phyloP scores from a whole-genome alignment of 2,329 filamentous ascomycete species.

The Neodidymelliopsis sp. region DNA sequence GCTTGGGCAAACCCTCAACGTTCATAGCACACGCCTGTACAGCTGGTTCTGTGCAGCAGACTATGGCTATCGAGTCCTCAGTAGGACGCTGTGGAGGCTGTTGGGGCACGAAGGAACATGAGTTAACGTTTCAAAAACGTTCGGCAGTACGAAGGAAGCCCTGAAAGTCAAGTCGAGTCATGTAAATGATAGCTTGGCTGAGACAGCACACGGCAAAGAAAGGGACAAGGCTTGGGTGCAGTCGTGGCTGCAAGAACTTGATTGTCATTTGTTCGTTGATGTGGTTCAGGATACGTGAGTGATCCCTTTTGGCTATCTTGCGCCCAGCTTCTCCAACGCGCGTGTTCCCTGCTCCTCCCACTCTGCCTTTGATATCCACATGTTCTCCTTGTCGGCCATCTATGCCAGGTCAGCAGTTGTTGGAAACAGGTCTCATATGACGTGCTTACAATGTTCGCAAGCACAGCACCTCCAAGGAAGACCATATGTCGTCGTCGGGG shows the following conservation, averaged over 20 bases:
- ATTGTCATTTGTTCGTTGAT: constrained; percentile 22
- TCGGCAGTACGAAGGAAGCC: not conserved
- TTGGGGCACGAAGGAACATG: not conserved
- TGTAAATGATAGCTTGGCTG: not conserved
- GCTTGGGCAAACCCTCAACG: constrained; percentile 1
- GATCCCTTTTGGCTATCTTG: constrained; percentile 64
- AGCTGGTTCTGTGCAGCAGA: not conserved
- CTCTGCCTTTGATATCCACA: constrained; percentile 98
- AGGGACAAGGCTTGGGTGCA: not conserved
- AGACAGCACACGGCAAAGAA: not conserved
- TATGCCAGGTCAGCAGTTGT: constrained; percentile 38
- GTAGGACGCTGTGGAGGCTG: not conserved
- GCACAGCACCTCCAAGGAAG: constrained; percentile 94
- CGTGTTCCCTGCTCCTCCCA: constrained; percentile 92
- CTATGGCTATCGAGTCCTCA: too few species aligned
- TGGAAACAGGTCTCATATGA: not conserved
- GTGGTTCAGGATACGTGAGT: constrained; percentile 13
- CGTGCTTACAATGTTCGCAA: constrained; percentile 82
- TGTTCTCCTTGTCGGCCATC: constrained; percentile 98
- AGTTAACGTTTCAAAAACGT: constrained; percentile 8
- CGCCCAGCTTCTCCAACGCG: constrained; percentile 90
- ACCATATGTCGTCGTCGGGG: constrained; percentile 98
- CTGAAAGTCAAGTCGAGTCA: not conserved
- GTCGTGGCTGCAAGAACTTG: constrained; percentile 7
- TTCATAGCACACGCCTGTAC: not conserved